Conservation (phyloP, 2,329 filamentous ascomycete species). For the Ceratocystis albifundus region DNA sequence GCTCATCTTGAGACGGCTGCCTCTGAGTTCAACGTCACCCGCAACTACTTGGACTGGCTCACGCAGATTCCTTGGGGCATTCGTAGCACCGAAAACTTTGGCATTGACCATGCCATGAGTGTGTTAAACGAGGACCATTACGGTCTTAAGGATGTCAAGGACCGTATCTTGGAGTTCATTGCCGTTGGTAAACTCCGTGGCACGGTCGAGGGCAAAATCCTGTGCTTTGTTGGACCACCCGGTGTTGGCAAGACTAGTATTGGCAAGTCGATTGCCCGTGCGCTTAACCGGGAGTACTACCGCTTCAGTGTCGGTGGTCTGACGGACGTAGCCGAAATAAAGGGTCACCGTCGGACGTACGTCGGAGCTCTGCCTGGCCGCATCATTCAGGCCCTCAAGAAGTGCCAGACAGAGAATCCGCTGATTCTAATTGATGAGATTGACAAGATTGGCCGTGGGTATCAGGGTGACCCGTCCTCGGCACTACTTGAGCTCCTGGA, state of each 20-base stretch:
- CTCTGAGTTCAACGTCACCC: conserved; percentile 95
- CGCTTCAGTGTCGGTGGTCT: conserved; percentile 94
- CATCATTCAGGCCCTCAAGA: conserved; percentile 96
- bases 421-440: conserved; percentile 94
- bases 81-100: conserved; percentile 91
- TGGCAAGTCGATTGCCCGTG: conserved; percentile 91
- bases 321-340: conserved; percentile 97
- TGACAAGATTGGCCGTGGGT: conserved; percentile 93
- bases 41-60: conserved; percentile 97
- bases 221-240: conserved; percentile 93
- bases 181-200: conserved; percentile 93
- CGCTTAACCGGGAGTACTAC: conserved; percentile 93
- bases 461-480: conserved; percentile 92
- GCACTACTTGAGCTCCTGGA: conserved; percentile 88
- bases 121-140: conserved; percentile 96
- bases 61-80: conserved; percentile 98
- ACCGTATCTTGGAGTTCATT: conserved; percentile 95
- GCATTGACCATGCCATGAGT: conserved; percentile 76
- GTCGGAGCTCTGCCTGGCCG: conserved; percentile 90
- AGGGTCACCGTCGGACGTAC: conserved; percentile 91
- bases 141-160: conserved; percentile 94
- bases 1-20: conserved; percentile 89
- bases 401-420: conserved; percentile 97
- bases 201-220: conserved; percentile 94
- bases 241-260: conserved; percentile 99